Evolutionary conservation across 2,329 filamentous ascomycete species (phyloP).

Genomic region (Ophidiomyces ophidiicola): DNA sequence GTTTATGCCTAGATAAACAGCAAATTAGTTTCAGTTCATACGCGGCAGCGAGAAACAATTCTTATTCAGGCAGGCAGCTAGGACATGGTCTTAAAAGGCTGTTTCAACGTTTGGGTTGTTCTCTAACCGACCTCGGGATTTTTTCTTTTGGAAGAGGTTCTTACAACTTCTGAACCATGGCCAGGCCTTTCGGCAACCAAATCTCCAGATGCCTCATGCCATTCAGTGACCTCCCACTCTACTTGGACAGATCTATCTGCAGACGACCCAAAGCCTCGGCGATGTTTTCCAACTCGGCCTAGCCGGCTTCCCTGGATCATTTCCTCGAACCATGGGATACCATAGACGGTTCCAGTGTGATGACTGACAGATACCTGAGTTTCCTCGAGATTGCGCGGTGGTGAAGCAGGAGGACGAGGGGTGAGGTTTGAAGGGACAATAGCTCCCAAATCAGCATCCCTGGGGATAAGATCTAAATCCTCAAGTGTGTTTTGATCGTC

Average conservation of each 20-base stretch:
- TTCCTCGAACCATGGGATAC: conserved; percentile 74
- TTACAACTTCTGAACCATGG: conserved; percentile 6
- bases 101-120: neutral
- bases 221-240: conserved; percentile 79
- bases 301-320: conserved; percentile 65
- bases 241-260: conserved; percentile 54
- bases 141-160: conserved; percentile 15
- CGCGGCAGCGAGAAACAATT: too few relatives aligned
- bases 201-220: conserved; percentile 37
- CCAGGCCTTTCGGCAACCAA: conserved; percentile 1
- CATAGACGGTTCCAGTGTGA: conserved; percentile 33
- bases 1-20: too few relatives aligned
- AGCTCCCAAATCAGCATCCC: conserved; percentile 24
- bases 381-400: conserved; percentile 10
- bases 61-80: too few relatives aligned
- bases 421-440: neutral
- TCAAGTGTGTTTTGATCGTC: conserved; percentile 62
- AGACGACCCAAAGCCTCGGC: conserved; percentile 47
- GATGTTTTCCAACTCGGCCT: conserved; percentile 51
- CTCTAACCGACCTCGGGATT: conserved; percentile 13
- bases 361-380: conserved; percentile 26
- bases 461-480: conserved; percentile 59
- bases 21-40: too few relatives aligned
- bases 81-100: too few relatives aligned
- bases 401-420: conserved; percentile 9